Evolutionary conservation across 306 rosid genomes (phyloP).

Genomic region (Calophaca sinica): DNA sequence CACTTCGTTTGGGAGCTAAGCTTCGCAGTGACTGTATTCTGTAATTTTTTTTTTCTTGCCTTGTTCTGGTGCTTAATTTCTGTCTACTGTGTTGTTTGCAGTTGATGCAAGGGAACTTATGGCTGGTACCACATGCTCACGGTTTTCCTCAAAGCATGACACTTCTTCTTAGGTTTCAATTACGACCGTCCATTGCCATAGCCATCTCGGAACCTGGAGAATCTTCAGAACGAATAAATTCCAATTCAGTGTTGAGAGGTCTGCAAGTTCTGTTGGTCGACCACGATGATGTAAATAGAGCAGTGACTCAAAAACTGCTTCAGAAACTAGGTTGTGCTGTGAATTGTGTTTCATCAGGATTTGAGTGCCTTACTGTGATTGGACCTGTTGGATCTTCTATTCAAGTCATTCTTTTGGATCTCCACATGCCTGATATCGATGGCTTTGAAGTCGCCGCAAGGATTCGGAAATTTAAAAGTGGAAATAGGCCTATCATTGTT

Average conservation of each 20-base stretch:
- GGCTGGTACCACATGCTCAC: constrained; percentile 74
- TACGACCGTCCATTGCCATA: constrained; percentile 72
- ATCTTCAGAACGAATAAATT: constrained; percentile 63
- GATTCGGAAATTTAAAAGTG: constrained; percentile 82
- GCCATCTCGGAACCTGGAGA: constrained; percentile 86
- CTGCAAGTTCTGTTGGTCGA: constrained; percentile 84
- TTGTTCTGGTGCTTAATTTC: constrained; percentile 29
- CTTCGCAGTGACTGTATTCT: constrained; percentile 8
- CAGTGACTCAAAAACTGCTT: constrained; percentile 80
- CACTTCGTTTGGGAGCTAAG: neutral
- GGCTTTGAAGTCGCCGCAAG: constrained; percentile 82
- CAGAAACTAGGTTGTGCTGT: constrained; percentile 91
- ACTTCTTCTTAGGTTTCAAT: constrained; percentile 84
- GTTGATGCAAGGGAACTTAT: constrained; percentile 98
- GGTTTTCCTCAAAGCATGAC: constrained; percentile 91
- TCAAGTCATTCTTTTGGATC: constrained; percentile 82
- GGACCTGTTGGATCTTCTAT: constrained; percentile 71
- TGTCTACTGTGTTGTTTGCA: constrained; percentile 51
- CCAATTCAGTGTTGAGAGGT: constrained; percentile 77
- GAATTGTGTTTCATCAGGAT: constrained; percentile 80
- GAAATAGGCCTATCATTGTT: constrained; percentile 81
- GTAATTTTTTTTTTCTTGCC: neutral
- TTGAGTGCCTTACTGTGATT: constrained; percentile 77
- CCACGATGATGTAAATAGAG: constrained; percentile 89
- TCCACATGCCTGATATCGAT: constrained; percentile 85